These are phyloP conservation scores for Colletotrichum sp. DNA, from an alignment of 2,329 filamentous ascomycete species.

Conservation along the genomic window DNA sequence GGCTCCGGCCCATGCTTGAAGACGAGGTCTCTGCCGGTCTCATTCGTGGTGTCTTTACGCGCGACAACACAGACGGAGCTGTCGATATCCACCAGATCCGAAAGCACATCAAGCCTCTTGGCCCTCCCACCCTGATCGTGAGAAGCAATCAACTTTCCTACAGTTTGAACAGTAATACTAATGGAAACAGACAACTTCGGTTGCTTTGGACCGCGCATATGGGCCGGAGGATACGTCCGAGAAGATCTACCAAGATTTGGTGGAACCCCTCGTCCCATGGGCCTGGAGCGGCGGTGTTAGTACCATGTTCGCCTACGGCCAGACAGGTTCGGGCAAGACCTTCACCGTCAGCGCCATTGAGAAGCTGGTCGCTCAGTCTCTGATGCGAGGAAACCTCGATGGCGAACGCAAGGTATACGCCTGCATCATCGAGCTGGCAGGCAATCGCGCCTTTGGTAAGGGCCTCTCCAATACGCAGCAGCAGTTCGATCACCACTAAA, in stretches of 20 bases:
- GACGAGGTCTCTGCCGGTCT: slow-evolving; percentile 37
- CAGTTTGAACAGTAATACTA: neutral
- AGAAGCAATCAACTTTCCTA: neutral
- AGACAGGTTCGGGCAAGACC: slow-evolving; percentile 56
- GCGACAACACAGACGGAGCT: slow-evolving; percentile 22
- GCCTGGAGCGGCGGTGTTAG: slow-evolving; percentile 51
- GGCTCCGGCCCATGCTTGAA: slow-evolving; percentile 39
- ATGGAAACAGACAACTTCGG: slow-evolving; percentile 34
- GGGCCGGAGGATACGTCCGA: slow-evolving; percentile 38
- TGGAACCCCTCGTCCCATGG: slow-evolving; percentile 48
- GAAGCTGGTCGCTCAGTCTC: slow-evolving; percentile 39
- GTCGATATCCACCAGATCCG: slow-evolving; percentile 44
- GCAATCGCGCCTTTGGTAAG: slow-evolving; percentile 36
- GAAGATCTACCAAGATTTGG: slow-evolving; percentile 44
- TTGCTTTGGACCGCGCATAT: slow-evolving; percentile 41
- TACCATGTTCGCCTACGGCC: slow-evolving; percentile 55
- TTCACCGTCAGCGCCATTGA: slow-evolving; percentile 48
- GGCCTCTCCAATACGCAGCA: neutral
- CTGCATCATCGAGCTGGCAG: slow-evolving; percentile 44
- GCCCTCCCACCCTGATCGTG: slow-evolving; percentile 34
- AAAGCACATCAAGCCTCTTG: slow-evolving; percentile 31
- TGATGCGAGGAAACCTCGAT: slow-evolving; percentile 31
- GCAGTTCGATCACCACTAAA: neutral
- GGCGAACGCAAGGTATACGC: slow-evolving; percentile 36
- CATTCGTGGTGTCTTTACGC: slow-evolving; percentile 30